Evolutionary conservation across 257 asterid species (phyloP), one percentile per base, ranked within the genome.

Genomic region (Capsicum rhomboideum): DNA sequence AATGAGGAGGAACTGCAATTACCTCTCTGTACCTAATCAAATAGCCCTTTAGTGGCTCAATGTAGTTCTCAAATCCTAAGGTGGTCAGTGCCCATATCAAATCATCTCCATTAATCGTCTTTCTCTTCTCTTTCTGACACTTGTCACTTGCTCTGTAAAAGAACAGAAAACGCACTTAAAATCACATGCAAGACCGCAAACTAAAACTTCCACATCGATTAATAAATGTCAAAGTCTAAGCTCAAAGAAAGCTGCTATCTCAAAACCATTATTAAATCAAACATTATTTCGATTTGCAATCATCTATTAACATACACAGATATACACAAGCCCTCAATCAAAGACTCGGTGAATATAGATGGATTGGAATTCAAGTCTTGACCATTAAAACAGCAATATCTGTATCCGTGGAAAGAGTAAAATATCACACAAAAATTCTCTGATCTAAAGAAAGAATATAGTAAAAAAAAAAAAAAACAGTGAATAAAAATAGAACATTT

Each of bases 91-190:
- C 91, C 91, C 91, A 91, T 74, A 92, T n/a, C 87, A 92, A 84
- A 91, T 92, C 96, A 88, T 92, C 94, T 67, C 96, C 96, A 49
- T 91, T 92, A 46, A 92, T 86, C 2, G 96, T 92, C 89, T 92
- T 92, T 84, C 96, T 90, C 87, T 92, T 91, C 91, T 92, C 93
- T 82, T 88, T 90, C 75, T 89, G 94, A 77, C 96, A 90, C 87
- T 89, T 91, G 56, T 92, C 95, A 68, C 93, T 89, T n/a, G 93
- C 97, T 79, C 97, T 93, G 52, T 56, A 42, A 82, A 50, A 67
- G 84, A 50, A 79, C 23, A 58, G 56, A 31, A 52, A 55, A 59
- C 31, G 8, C 11, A 28, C 31, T 26, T 18, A 78, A 78, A 28
- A 78, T 75, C 63, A 26, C 46, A 49, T 50, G 46, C 63, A 77